Percentiles rank a stretch among this genome's conserved stretches.
Conservation (phyloP, 352 stramenopile genomes). For the Globisporangium emineosum region DNA sequence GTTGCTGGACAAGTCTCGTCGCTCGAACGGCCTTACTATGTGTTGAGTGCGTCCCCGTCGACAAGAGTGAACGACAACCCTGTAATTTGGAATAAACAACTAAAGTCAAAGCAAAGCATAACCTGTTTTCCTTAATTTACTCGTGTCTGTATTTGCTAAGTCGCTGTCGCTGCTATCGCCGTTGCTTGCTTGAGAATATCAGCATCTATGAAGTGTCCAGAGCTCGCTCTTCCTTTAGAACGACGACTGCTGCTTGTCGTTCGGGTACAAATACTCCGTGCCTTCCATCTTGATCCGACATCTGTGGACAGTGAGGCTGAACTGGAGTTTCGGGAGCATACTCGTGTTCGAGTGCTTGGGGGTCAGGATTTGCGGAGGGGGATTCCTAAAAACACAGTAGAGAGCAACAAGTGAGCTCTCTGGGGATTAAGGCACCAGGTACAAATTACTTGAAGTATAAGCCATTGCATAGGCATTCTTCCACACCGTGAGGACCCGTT, state of each 20-base stretch:
- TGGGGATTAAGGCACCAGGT: conserved; percentile 3
- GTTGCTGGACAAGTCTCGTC: conserved; percentile 50
- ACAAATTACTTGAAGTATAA: neutral
- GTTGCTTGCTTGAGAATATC: neutral
- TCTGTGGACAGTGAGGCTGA: conserved; percentile 74
- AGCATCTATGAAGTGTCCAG: neutral
- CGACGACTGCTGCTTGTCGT: conserved; percentile 12
- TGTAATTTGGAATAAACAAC: conserved; percentile 21
- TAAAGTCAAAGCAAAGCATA: conserved; percentile 1
- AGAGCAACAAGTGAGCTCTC: conserved; percentile 14
- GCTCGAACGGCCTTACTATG: conserved; percentile 13
- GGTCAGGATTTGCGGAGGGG: conserved; percentile 30
- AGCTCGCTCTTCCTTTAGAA: neutral
- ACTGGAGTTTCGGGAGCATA: conserved; percentile 72
- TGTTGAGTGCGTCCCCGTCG: conserved; percentile 2
- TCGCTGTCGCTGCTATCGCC: neutral
- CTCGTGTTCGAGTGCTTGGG: conserved; percentile 48
- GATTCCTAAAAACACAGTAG: conserved; percentile 14
- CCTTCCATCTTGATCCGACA: conserved; percentile 81
- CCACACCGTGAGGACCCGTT: conserved; percentile 48
- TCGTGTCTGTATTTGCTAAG: neutral
- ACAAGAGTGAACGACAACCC: conserved; percentile 1
- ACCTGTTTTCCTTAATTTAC: conserved; percentile 7
- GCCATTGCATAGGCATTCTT: neutral
- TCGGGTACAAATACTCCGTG: conserved; percentile 63